Conservation (phyloP, 169 alveolate genomes). For the Miamiensis avidus region DNA sequence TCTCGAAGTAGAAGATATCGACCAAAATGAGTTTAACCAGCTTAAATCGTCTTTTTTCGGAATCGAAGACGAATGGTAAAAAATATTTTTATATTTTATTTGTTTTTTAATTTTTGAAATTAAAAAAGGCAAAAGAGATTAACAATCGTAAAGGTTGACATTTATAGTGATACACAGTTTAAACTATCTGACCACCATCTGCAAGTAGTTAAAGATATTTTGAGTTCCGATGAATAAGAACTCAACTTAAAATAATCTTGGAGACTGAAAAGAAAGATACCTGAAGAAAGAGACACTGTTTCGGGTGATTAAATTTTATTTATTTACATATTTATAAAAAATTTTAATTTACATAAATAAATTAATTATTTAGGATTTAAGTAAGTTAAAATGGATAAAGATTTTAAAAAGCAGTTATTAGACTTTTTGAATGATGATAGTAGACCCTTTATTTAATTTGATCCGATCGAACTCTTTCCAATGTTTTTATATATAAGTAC, state of each 20-base stretch:
- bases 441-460: not conserved
- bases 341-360: no score
- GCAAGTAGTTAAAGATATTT: no score
- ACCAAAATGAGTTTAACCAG: slow-evolving; percentile 16
- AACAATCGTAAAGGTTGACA: not conserved
- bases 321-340: no score
- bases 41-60: slow-evolving; percentile 11
- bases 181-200: not conserved
- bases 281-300: not conserved
- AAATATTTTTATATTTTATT: not conserved
- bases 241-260: not conserved
- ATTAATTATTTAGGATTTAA: no score
- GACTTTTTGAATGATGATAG: not conserved
- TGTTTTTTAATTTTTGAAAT: no score
- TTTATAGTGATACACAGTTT: not conserved
- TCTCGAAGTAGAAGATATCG: slow-evolving; percentile 11
- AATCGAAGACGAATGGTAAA: slow-evolving; percentile 31
- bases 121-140: not conserved
- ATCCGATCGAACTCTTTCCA: not conserved
- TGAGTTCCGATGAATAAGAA: not conserved
- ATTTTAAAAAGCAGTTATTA: no score
- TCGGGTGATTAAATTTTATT: not conserved
- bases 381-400: not conserved
- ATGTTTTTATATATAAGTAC: not conserved
- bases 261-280: not conserved